Evolutionary conservation across 1,139 yeast genomes (phyloP).

Genomic region (Kurtzmaniella quercitrusa): DNA sequence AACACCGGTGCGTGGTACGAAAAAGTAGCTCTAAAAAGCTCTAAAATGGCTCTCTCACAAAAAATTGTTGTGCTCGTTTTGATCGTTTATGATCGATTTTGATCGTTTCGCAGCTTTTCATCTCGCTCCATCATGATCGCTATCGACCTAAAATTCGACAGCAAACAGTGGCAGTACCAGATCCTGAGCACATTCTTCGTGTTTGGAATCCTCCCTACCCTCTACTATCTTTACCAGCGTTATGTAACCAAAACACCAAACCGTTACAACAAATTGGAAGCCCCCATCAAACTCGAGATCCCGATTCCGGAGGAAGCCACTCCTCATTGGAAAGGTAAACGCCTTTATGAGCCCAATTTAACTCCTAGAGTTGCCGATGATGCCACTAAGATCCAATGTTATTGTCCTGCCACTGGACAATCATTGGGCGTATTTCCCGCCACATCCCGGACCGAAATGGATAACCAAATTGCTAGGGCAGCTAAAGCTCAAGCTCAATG

Average conservation of each 20-base stretch:
- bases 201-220: slow-evolving; percentile 36
- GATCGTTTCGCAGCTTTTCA: too few relatives aligned
- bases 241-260: slow-evolving; percentile 40
- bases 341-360: slow-evolving; percentile 57
- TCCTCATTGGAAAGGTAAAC: slow-evolving; percentile 89
- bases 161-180: slow-evolving; percentile 48
- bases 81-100: too few relatives aligned
- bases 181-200: slow-evolving; percentile 45
- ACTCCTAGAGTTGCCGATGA: slow-evolving; percentile 52
- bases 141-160: slow-evolving; percentile 39
- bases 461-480: slow-evolving; percentile 54
- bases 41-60: too few relatives aligned
- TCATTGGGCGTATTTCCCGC: slow-evolving; percentile 69
- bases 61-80: too few relatives aligned
- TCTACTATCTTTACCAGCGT: slow-evolving; percentile 34
- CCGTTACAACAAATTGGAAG: slow-evolving; percentile 41
- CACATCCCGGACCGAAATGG: slow-evolving; percentile 65
- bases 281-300: slow-evolving; percentile 47
- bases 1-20: too few relatives aligned
- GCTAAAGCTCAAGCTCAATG: slow-evolving; percentile 57
- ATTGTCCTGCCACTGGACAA: slow-evolving; percentile 96
- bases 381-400: slow-evolving; percentile 68
- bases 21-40: too few relatives aligned
- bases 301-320: slow-evolving; percentile 79
- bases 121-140: slow-evolving; percentile 30